A percentile compares a stretch with the other conserved stretches of the same genome.
Conservation (phyloP, 768 basidiomycete species). For the Panaeolus papilionaceus region DNA sequence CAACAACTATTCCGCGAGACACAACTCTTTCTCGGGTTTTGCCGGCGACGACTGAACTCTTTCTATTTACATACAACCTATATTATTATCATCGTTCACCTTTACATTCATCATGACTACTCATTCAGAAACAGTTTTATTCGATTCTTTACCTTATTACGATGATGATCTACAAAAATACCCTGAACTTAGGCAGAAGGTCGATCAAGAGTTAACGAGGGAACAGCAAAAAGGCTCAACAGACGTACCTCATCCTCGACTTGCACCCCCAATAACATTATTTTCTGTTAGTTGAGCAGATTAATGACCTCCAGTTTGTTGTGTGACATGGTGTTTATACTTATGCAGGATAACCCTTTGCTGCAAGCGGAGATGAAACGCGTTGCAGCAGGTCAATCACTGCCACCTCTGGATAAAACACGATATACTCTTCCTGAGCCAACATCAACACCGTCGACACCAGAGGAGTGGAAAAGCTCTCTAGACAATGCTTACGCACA, state of each 20-base stretch:
- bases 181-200: conserved; percentile 74
- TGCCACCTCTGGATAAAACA: conserved; percentile 70
- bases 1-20: conserved; percentile 20
- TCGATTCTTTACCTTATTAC: conserved; percentile 93
- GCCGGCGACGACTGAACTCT: conserved; percentile 22
- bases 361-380: conserved; percentile 78
- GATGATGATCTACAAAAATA: conserved; percentile 89
- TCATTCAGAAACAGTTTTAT: conserved; percentile 44
- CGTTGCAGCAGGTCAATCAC: conserved; percentile 68
- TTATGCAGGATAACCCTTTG: conserved; percentile 65
- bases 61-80: conserved; percentile 13
- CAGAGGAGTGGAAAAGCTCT: conserved; percentile 79
- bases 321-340: conserved; percentile 7
- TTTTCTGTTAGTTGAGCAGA: conserved; percentile 69
- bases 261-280: conserved; percentile 68
- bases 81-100: background rate
- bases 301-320: conserved; percentile 14
- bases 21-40: conserved; percentile 37
- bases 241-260: conserved; percentile 67
- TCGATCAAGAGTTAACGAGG: conserved; percentile 77
- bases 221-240: conserved; percentile 58
- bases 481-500: conserved; percentile 82
- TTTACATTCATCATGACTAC: conserved; percentile 25
- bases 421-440: conserved; percentile 82
- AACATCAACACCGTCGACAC: conserved; percentile 61